Evolutionary conservation across 2,329 filamentous ascomycete genomes (phyloP).

Genomic region (Albifimbria verrucaria): DNA sequence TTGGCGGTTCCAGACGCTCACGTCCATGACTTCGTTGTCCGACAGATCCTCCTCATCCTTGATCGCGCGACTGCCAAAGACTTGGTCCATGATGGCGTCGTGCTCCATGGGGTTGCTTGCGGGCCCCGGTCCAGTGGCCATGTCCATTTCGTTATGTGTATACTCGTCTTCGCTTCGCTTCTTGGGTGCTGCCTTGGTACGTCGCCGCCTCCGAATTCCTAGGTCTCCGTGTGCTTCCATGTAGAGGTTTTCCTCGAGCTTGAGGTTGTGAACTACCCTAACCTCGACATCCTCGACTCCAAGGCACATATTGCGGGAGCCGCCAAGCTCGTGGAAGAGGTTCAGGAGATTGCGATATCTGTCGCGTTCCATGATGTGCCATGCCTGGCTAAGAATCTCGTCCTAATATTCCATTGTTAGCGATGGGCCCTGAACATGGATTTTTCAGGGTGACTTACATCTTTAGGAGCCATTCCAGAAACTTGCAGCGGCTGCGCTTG

Average conservation of each 20-base stretch:
- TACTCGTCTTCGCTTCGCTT: constrained; percentile 15
- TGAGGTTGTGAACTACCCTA: constrained; percentile 43
- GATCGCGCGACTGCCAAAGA: constrained; percentile 17
- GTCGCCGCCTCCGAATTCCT: constrained; percentile 34
- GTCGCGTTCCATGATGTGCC: constrained; percentile 36
- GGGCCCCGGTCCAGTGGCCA: background rate
- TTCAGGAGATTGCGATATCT: constrained; percentile 40
- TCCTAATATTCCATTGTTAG: constrained; percentile 27
- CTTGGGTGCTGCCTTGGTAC: constrained; percentile 28
- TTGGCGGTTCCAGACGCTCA: constrained; percentile 24
- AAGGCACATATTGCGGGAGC: constrained; percentile 46
- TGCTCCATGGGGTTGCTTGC: background rate
- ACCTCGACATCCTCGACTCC: constrained; percentile 47
- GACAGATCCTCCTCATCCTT: constrained; percentile 22
- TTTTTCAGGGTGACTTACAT: constrained; percentile 52
- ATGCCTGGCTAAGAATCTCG: constrained; percentile 37
- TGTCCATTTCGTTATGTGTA: background rate
- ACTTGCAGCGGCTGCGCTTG: constrained; percentile 46
- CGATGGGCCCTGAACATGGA: too few relatives aligned
- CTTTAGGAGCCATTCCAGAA: constrained; percentile 44
- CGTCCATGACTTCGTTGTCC: constrained; percentile 22
- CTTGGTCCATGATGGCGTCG: constrained; percentile 33
- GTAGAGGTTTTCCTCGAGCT: constrained; percentile 35
- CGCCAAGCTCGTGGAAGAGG: constrained; percentile 46
- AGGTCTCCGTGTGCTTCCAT: constrained; percentile 35